Percentiles rank a stretch among this genome's conserved stretches.
Evolutionary conservation across 139 green algal genomes (phyloP).

Genomic region (Chlamydomonas incerta): DNA sequence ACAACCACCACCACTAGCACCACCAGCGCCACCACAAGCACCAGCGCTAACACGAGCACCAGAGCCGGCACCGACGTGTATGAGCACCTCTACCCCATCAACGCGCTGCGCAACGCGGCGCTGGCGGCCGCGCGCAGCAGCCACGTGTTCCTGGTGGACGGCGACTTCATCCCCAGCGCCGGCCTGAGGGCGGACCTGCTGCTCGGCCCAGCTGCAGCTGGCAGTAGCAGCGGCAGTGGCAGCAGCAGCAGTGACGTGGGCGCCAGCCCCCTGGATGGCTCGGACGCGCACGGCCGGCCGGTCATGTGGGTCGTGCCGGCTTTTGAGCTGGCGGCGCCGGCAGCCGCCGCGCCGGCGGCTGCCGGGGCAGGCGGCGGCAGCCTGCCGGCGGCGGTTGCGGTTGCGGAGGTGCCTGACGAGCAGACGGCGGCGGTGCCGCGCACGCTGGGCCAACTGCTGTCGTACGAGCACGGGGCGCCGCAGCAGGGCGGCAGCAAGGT

Average conservation of each 20-base stretch:
- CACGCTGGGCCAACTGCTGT: background rate
- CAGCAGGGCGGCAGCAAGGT: background rate
- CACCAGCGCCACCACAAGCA: too few species aligned
- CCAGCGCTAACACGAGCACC: background rate
- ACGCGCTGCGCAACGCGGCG: constrained; percentile 24
- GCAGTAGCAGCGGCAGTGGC: background rate
- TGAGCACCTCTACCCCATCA: constrained; percentile 34
- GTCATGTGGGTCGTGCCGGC: constrained; percentile 33
- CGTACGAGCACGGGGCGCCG: background rate
- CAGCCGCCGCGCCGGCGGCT: background rate
- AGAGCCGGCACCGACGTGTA: background rate
- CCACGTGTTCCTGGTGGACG: constrained; percentile 29
- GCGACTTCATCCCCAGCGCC: constrained; percentile 12
- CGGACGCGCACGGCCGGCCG: background rate
- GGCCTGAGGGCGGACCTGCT: background rate
- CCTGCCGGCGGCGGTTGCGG: too few species aligned
- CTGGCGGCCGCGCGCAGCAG: background rate
- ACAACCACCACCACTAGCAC: too few species aligned
- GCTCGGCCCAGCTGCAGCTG: too few species aligned
- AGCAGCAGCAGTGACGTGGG: background rate
- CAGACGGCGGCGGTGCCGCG: background rate
- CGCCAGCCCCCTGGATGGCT: background rate
- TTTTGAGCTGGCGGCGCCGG: constrained; percentile 12
- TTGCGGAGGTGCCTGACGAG: background rate
- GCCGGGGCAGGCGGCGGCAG: background rate